A percentile compares a stretch with the other conserved stretches of the same genome.
Conservation (phyloP, 2,329 filamentous ascomycete species). For the Fusarium hainanense region DNA sequence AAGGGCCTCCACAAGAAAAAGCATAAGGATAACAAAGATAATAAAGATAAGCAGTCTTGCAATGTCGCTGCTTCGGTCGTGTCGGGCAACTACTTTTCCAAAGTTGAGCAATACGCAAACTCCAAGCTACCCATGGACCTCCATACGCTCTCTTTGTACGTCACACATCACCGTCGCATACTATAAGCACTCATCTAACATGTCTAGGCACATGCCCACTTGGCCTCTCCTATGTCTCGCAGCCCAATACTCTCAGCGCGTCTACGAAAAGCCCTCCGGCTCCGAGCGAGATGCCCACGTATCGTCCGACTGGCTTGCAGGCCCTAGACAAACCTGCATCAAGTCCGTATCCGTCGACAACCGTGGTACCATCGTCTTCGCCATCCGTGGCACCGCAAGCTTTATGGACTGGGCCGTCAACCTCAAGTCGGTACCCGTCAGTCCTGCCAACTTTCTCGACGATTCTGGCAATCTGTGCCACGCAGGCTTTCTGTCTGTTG, state of each 20-base stretch:
- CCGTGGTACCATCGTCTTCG: conserved; percentile 82
- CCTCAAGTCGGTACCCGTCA: conserved; percentile 73
- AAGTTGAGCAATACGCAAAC: conserved; percentile 83
- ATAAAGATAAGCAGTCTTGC: conserved; percentile 31
- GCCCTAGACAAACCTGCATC: conserved; percentile 88
- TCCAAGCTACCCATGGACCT: conserved; percentile 76
- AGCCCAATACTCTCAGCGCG: conserved; percentile 79
- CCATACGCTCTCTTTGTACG: conserved; percentile 74
- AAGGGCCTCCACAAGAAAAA: conserved; percentile 31
- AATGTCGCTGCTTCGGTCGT: conserved; percentile 43
- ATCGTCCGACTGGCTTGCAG: conserved; percentile 74
- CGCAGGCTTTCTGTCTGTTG: conserved; percentile 80
- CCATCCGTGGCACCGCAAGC: conserved; percentile 81
- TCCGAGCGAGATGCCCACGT: conserved; percentile 76
- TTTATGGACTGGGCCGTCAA: conserved; percentile 92
- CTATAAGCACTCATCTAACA: background rate
- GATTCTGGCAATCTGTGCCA: conserved; percentile 83
- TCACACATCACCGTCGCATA: conserved; percentile 21
- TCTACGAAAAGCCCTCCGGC: conserved; percentile 73
- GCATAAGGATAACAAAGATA: conserved; percentile 35
- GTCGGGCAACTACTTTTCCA: conserved; percentile 73
- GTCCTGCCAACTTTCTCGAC: conserved; percentile 78
- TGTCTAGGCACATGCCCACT: conserved; percentile 72
- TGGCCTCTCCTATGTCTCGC: conserved; percentile 83
- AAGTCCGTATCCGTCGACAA: conserved; percentile 83